Evolutionary conservation across 768 basidiomycete species (phyloP), one percentile per base, ranked within the genome.

Genomic region (Sarcodon aspratus): DNA sequence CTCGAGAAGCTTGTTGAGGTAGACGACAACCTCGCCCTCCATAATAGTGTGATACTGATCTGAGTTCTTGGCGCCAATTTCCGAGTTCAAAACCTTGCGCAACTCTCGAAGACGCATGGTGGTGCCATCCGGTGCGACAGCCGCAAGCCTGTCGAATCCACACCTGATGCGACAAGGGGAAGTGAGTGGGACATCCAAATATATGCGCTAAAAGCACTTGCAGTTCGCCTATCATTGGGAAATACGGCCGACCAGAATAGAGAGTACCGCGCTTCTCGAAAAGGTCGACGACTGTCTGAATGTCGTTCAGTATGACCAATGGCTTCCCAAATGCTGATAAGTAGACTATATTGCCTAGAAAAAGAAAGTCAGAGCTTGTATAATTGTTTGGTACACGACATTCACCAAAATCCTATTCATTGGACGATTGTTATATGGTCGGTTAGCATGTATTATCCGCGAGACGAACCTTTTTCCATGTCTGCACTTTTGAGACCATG

Each of bases 181-280:
- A 27, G 21, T 27, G 21, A 27, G 21, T 27, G 21, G 21, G 5
- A 27, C 5, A 27, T 27, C 5, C 5, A 27, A 27, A 27, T 5
- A 27, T 27, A 27, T 27, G 2, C 5, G 21, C 21, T 27, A 27
- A 27, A 27, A 27, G 21, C 3, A 27, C 21, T 27, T 27, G 21
- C 21, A 27, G 21, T 27, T 62, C 57, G 36, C 62, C 61, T n/a
- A 51, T 51, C 53, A 63, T 55, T 5, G 57, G 52, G 43, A 62
- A 50, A 10, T 37, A 21, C 1, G 61, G 63, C 13, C 63, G 55
- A 32, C 59, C 60, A 3, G 65, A 63, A 51, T 66, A 64, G 46
- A 60, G 57, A 33, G 51, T 38, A 44, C 59, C 59, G 48, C 59
- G 55, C 54, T 61, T 60, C 40, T 65, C 61, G n/a, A 66, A 55